Base-by-base conservation (phyloP, 768 basidiomycete genomes). In the Naganishia onofrii region DNA sequence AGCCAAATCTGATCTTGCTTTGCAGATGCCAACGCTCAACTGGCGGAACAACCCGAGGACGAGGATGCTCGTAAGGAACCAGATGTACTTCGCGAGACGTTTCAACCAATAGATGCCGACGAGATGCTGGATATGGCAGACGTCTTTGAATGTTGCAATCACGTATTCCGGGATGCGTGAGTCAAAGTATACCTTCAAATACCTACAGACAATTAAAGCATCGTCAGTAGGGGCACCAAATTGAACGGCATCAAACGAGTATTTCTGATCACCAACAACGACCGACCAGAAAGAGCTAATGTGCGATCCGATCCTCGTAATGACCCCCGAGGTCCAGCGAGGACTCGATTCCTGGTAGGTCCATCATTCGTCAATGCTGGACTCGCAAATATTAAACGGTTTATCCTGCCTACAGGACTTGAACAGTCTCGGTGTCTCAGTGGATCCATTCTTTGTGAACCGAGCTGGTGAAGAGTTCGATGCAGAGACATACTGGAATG, bases 221-320 rank as follows among this genome's bases (percentile, higher is more conserved):
- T 73, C 42, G 70, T 63, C 58, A 46, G 9, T 89, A 26, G 92
- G 5, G 74, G 73, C 15, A 79, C 82, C 28, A 81, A 80, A 56
- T 58, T 93, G 76, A 91, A 88, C 0, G 91, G 92, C 2, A 88
- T 89, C n/a, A 94, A 95, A 77, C 88, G 93, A 6, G 86, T 98
- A 0, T 97, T 97, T 78, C 83, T 95, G 46, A 90, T 99, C 52
- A 98, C 96, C 0, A 90, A 98, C 77, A 88, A 90, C 73, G 92
- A 93, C 74, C 81, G 90, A 73, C 93, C 93, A 0, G 74, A 75
- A 15, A 76, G 77, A 32, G 68, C 65, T 31, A 31, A 42, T 6
- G 64, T 67, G 31, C 74, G 71, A 46, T 42, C 71, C 28, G 55
- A 60, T 60, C 64, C 46, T 23, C 42, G 68, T 7, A 34, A 34